Evolutionary conservation across 371 early-diverging fungal species (phyloP), one percentile per base, ranked within the genome.

Genomic region (Conidiobolus incongruus): DNA sequence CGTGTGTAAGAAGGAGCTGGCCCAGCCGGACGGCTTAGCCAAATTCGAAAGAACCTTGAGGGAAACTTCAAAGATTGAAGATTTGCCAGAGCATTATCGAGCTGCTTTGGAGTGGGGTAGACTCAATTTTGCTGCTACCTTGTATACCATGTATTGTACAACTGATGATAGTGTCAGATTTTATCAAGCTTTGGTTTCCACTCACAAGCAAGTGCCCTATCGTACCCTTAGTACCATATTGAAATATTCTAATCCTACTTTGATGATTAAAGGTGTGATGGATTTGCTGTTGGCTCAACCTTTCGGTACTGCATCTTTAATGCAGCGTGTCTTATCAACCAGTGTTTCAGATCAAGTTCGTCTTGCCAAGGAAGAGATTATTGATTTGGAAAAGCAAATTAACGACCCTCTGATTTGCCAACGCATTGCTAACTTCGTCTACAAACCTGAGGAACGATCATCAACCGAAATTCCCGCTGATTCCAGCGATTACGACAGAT

Each of bases 241-340:
- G 36, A 68, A 65, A 45, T 44, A 65, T 5, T 71, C 76, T 1
- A 75, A 75, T 44, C 76, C 76, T 6, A 61, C 71, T 40, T 55
- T 56, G 0, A 66, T 75, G 61, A 63, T 71, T 38, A 75, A 68
- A 44, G 68, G 66, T 15, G 57, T 72, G 1, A 47, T 72, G 47
- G 72, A 75, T 46, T 38, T 75, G 10, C 70, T 75, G 38, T 46
- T 75, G 39, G 70, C 76, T 0, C 76, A 71, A 29, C 76, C 76
- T 5, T 67, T 75, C 46, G 76, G 76, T 19, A 55, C 62, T 3
- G 56, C 55, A 28, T 70, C 70, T 49, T 45, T 75, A 36, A 59
- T 71, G 44, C 76, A 75, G 48, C 59, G 75, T 29, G 64, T 70
- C n/a, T 48, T 70, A 22, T 52, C 66, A 26, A 58, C 62, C 34